phyloP scores from a whole-genome alignment of 1,284 basidiomycete genomes.

The Ustilago curta region DNA sequence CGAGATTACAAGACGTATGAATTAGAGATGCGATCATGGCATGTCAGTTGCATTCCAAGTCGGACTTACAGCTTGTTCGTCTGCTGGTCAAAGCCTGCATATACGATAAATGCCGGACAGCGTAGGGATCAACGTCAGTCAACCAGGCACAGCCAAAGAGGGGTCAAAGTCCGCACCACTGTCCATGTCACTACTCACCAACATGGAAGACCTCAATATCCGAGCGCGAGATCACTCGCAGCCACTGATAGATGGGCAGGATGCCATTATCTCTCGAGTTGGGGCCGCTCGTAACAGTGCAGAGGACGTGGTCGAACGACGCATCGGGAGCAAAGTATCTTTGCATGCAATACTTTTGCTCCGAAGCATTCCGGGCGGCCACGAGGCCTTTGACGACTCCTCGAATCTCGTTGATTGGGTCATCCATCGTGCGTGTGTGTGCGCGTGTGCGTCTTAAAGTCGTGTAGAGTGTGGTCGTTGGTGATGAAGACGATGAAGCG shows the following conservation, averaged over 20 bases:
- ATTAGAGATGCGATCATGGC: background rate
- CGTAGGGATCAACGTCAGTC: no score
- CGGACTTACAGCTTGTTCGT: slow-evolving; percentile 25
- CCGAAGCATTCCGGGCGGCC: slow-evolving; percentile 56
- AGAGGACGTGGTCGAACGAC: slow-evolving; percentile 66
- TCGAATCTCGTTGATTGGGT: slow-evolving; percentile 60
- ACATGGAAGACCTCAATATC: slow-evolving; percentile 58
- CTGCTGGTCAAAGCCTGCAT: slow-evolving; percentile 29
- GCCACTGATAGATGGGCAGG: slow-evolving; percentile 67
- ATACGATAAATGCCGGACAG: background rate
- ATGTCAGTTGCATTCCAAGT: background rate
- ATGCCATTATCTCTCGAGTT: slow-evolving; percentile 63
- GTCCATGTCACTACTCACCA: slow-evolving; percentile 39
- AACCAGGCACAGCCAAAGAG: no score
- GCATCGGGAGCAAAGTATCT: slow-evolving; percentile 63
- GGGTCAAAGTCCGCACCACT: no score
- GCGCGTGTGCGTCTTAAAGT: background rate
- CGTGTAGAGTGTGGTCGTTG: slow-evolving; percentile 6
- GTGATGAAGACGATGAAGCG: background rate
- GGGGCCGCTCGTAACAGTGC: slow-evolving; percentile 53
- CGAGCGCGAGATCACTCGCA: slow-evolving; percentile 59
- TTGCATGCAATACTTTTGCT: slow-evolving; percentile 60
- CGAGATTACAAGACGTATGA: background rate
- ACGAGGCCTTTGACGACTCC: slow-evolving; percentile 65
- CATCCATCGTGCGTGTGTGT: slow-evolving; percentile 54